Evolutionary conservation across 1,284 basidiomycete genomes (phyloP).

Genomic region (Apiotrichum veenhuisii): DNA sequence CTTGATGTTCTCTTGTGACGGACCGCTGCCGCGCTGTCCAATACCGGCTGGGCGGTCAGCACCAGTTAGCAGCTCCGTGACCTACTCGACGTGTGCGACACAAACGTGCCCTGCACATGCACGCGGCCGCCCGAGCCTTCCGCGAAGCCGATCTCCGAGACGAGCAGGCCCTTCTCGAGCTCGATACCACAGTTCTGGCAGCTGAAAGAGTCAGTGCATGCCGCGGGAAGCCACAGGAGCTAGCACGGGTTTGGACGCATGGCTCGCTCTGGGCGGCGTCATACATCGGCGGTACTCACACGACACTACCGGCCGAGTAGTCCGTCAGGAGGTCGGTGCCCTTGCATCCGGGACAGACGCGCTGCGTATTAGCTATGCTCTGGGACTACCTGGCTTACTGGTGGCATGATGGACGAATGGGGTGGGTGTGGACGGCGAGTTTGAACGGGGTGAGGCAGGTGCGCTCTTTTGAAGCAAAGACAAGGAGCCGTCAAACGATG

Average conservation of each 20-base stretch:
- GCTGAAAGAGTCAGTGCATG: slow-evolving; percentile 21
- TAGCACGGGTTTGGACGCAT: no score
- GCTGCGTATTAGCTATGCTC: slow-evolving; percentile 16
- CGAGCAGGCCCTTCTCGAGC: slow-evolving; percentile 89
- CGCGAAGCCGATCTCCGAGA: slow-evolving; percentile 88
- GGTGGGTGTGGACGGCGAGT: background rate
- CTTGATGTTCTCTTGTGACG: slow-evolving; percentile 37
- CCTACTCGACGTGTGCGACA: slow-evolving; percentile 84
- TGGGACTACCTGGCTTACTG: background rate
- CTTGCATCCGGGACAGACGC: slow-evolving; percentile 33
- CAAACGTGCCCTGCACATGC: slow-evolving; percentile 90
- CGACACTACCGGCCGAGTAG: slow-evolving; percentile 31
- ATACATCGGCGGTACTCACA: no score
- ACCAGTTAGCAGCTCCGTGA: slow-evolving; percentile 44
- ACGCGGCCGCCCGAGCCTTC: slow-evolving; percentile 89
- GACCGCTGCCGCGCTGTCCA: slow-evolving; percentile 22
- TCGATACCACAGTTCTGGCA: slow-evolving; percentile 83
- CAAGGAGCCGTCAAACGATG: background rate
- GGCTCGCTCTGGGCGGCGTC: background rate
- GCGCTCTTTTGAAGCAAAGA: background rate
- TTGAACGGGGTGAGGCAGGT: background rate
- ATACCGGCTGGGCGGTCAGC: slow-evolving; percentile 27
- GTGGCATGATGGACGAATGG: slow-evolving; percentile 3
- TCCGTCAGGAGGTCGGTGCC: slow-evolving; percentile 29
- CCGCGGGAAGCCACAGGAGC: background rate